Evolutionary conservation across 2,329 filamentous ascomycete genomes (phyloP), one percentile per base, ranked within the genome.

Genomic region (Colletotrichum tofieldiae): DNA sequence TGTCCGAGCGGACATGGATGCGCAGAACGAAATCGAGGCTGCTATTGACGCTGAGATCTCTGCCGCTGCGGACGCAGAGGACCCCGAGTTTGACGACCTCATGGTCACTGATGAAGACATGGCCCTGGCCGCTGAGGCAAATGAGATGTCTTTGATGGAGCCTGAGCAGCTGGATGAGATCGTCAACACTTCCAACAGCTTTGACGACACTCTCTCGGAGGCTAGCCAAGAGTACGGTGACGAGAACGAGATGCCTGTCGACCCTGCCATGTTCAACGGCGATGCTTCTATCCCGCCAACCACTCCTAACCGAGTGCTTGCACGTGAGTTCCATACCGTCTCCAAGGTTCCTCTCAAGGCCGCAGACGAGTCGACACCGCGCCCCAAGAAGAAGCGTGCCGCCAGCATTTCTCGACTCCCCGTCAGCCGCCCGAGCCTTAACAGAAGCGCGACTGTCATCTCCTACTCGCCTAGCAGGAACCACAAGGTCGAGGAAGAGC

Each of bases 341-440:
- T 93, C 92, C 35, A 95, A 95, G 81, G 90, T 95, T 5, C 93
- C 93, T 1, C 82, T 95, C 51, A 94, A 94, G 80, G 85, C 90
- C 4, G 91, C 91, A 32, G 92, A 90, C 77, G 81, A 93, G 78
- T 82, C 87, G 77, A 83, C 88, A 65, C 81, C 88, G 43, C 82
- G 84, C 68, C 80, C 85, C 72, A 75, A 81, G 56, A 89, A 87
- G 78, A 85, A 85, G 75, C 86, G 85, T 41, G 86, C 87, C 75
- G 84, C 85, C 73, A 89, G 87, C 67, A 85, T 82, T 26, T 86
- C 88, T 0, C 85, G 86, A 43, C 79, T 86, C 23, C 83, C 87
- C 2, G 77, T 81, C 49, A 81, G 83, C 70, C 84, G 86, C 37
- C 85, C 85, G 23, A 80, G 80, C 5, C 78, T 87, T 6, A 82